Conservation (phyloP, 352 stramenopile species). For the Phytophthora idaei region DNA sequence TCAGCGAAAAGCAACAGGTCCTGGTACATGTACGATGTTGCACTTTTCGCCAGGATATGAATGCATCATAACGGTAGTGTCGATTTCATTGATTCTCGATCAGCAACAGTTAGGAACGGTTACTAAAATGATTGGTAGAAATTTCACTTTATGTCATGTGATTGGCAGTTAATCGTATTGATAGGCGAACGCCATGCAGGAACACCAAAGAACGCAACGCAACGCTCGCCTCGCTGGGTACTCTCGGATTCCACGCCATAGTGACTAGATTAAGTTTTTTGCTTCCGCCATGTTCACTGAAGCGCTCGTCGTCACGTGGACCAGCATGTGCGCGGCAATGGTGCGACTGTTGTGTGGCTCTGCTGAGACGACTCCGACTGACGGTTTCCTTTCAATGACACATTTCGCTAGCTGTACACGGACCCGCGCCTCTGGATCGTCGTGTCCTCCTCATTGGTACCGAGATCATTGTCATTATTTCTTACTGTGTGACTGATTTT, state of each 20-base stretch:
- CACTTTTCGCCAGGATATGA: no score
- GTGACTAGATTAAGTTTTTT: not conserved
- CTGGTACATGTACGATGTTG: no score
- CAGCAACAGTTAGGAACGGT: not conserved
- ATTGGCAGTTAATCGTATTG: slow-evolving; percentile 6
- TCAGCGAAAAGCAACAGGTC: not conserved
- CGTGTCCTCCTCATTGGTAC: slow-evolving; percentile 62
- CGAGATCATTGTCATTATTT: not conserved
- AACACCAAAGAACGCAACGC: slow-evolving; percentile 30
- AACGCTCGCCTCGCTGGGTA: not conserved
- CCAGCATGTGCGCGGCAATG: slow-evolving; percentile 68
- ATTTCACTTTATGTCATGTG: not conserved
- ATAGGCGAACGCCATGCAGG: slow-evolving; percentile 9
- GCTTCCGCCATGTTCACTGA: slow-evolving; percentile 53
- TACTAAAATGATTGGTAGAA: slow-evolving; percentile 13
- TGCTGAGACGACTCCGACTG: not conserved
- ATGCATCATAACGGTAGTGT: no score
- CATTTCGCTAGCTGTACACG: slow-evolving; percentile 47
- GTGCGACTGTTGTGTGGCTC: slow-evolving; percentile 33
- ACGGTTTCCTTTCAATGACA: slow-evolving; percentile 10
- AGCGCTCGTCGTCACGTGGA: slow-evolving; percentile 62
- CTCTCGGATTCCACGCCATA: not conserved
- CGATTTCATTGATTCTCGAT: no score
- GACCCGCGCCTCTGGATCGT: slow-evolving; percentile 72
- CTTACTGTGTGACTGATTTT: slow-evolving; percentile 1